Evolutionary conservation across 2,329 filamentous ascomycete genomes (phyloP).

Genomic region (Diaporthe sp.): DNA sequence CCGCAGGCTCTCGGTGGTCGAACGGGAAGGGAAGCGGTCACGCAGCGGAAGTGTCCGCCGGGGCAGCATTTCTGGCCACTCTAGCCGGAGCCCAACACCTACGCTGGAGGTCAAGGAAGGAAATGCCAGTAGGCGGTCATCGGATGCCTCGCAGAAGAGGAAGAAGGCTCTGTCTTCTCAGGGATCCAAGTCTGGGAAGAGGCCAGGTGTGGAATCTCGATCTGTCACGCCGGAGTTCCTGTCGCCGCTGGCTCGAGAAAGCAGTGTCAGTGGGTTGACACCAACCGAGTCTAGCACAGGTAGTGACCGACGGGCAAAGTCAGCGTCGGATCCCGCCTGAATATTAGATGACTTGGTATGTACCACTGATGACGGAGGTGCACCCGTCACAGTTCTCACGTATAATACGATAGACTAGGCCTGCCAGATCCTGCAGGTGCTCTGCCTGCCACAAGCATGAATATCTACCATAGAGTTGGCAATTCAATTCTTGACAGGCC

Average conservation of each 20-base stretch:
- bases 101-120: slow-evolving; percentile 60
- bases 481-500: not conserved
- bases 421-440: not conserved
- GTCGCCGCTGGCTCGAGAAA: slow-evolving; percentile 67
- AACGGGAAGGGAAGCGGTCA: slow-evolving; percentile 63
- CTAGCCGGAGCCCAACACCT: slow-evolving; percentile 65
- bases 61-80: slow-evolving; percentile 62
- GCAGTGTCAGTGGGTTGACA: slow-evolving; percentile 51
- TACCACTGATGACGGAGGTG: not conserved
- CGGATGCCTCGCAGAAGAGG: slow-evolving; percentile 64
- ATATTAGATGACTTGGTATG: not conserved
- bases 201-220: slow-evolving; percentile 62
- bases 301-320: slow-evolving; percentile 29
- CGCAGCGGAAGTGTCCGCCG: slow-evolving; percentile 68
- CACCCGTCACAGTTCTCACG: not conserved
- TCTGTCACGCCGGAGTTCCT: slow-evolving; percentile 69
- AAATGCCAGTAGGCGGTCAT: slow-evolving; percentile 60
- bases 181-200: slow-evolving; percentile 53
- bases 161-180: slow-evolving; percentile 62
- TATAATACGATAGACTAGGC: not conserved
- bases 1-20: slow-evolving; percentile 58
- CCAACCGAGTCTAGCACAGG: slow-evolving; percentile 22
- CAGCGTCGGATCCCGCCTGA: slow-evolving; percentile 37
- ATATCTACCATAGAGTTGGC: not conserved
- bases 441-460: not conserved